phyloP scores from a whole-genome alignment of 129 eudicot species.

The Logfia minima region DNA sequence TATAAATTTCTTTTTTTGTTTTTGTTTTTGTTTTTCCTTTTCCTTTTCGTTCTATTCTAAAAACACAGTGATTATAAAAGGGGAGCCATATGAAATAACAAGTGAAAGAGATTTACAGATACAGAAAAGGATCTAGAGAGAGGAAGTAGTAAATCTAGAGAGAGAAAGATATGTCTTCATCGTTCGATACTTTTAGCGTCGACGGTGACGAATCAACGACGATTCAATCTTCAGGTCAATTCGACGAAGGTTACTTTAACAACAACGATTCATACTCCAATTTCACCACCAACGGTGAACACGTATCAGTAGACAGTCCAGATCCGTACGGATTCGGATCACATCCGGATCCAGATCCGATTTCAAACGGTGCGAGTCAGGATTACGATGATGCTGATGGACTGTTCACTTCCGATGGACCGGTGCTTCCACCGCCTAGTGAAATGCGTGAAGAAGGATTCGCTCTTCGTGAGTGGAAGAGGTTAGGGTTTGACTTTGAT shows the following conservation, averaged over 20 bases:
- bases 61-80: too few species aligned
- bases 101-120: too few species aligned
- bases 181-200: slow-evolving; percentile 71
- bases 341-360: slow-evolving; percentile 39
- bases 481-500: slow-evolving; percentile 42
- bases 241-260: slow-evolving; percentile 52
- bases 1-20: too few species aligned
- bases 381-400: slow-evolving; percentile 48
- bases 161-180: slow-evolving; percentile 31
- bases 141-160: slow-evolving; percentile 24
- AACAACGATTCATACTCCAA: slow-evolving; percentile 40
- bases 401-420: slow-evolving; percentile 76
- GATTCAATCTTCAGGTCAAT: slow-evolving; percentile 37
- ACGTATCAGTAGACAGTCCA: slow-evolving; percentile 43
- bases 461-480: slow-evolving; percentile 93
- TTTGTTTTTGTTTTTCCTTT: too few species aligned
- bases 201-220: slow-evolving; percentile 61
- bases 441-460: slow-evolving; percentile 83
- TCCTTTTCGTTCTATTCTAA: too few species aligned
- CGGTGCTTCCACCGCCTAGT: slow-evolving; percentile 82
- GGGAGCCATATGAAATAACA: too few species aligned
- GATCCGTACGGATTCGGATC: slow-evolving; percentile 37
- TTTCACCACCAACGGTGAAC: slow-evolving; percentile 31
- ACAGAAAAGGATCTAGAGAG: slow-evolving; percentile 14
- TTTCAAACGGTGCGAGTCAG: slow-evolving; percentile 66